These are phyloP conservation scores for Brassica carinata DNA, from an alignment of 345 rosid species.

Conservation along the genomic window DNA sequence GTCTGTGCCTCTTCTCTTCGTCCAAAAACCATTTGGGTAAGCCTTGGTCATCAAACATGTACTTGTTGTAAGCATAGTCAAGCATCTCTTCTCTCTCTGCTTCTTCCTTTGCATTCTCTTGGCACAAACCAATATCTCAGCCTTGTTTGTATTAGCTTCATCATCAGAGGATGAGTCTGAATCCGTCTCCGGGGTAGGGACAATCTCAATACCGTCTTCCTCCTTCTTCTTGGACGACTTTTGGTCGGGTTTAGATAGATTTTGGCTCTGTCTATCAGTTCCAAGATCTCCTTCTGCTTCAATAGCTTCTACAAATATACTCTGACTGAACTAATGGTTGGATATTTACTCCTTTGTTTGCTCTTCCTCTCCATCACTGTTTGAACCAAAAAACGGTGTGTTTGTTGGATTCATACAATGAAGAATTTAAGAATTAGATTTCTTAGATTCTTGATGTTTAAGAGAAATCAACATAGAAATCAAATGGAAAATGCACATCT, in stretches of 20 bases:
- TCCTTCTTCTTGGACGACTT: slow-evolving; percentile 42
- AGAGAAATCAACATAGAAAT: too few relatives aligned
- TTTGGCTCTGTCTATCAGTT: slow-evolving; percentile 38
- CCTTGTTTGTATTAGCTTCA: slow-evolving; percentile 56
- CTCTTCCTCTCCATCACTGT: slow-evolving; percentile 41
- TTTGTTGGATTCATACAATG: too few relatives aligned
- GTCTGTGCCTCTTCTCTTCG: slow-evolving; percentile 81
- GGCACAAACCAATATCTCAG: slow-evolving; percentile 86
- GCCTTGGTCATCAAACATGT: slow-evolving; percentile 77
- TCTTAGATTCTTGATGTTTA: too few relatives aligned
- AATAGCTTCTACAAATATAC: slow-evolving; percentile 75
- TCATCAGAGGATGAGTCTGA: slow-evolving; percentile 83
- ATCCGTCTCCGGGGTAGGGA: slow-evolving; percentile 75
- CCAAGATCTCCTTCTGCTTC: slow-evolving; percentile 70
- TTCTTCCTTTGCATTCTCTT: slow-evolving; percentile 95
- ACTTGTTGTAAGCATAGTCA: slow-evolving; percentile 79
- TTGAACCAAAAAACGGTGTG: too few relatives aligned
- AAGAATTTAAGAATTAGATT: too few relatives aligned
- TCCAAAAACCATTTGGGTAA: slow-evolving; percentile 87
- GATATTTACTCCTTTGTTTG: slow-evolving; percentile 73
- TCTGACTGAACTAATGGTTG: slow-evolving; percentile 86
- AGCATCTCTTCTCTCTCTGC: slow-evolving; percentile 70
- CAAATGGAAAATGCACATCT: too few relatives aligned
- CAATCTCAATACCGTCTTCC: slow-evolving; percentile 76
- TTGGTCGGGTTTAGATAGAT: slow-evolving; percentile 18